A percentile compares a stretch with the other conserved stretches of the same genome.
phyloP scores from a whole-genome alignment of 352 stramenopile species.

The Globisporangium uncinulatum region DNA sequence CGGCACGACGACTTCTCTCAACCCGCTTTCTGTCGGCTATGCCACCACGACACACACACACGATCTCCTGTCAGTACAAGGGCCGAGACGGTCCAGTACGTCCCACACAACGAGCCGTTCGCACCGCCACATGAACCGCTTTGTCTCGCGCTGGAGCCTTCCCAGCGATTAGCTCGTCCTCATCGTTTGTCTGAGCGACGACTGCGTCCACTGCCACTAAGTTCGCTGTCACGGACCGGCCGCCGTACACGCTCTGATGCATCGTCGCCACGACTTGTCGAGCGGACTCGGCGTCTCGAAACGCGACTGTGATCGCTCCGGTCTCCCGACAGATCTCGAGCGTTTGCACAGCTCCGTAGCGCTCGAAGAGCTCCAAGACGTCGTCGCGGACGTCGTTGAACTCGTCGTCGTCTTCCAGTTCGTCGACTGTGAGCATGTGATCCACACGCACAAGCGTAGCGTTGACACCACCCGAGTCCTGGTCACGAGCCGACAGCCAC shows the following conservation, averaged over 20 bases:
- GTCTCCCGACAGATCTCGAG: conserved; percentile 3
- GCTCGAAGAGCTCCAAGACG: neutral
- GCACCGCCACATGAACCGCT: neutral
- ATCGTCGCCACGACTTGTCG: neutral
- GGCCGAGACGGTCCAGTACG: neutral
- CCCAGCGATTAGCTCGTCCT: neutral
- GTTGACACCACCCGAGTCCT: neutral
- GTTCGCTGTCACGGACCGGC: neutral
- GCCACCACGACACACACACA: too few species aligned
- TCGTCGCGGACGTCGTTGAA: conserved; percentile 8
- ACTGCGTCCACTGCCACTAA: neutral
- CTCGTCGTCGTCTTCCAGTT: conserved; percentile 9
- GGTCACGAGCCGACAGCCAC: neutral
- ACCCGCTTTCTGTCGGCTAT: conserved; percentile 1
- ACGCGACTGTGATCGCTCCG: conserved; percentile 4
- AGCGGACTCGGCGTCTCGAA: neutral
- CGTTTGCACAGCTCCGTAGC: neutral
- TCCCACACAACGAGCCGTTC: neutral
- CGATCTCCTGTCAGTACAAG: neutral
- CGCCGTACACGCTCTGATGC: conserved; percentile 5
- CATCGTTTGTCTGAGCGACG: neutral
- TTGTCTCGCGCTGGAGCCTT: neutral
- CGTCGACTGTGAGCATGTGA: conserved; percentile 10
- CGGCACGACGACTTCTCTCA: neutral
- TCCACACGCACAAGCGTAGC: neutral